Evolutionary conservation across 2,329 filamentous ascomycete species (phyloP), one percentile per base, ranked within the genome.

Genomic region (Drechslera avenae): DNA sequence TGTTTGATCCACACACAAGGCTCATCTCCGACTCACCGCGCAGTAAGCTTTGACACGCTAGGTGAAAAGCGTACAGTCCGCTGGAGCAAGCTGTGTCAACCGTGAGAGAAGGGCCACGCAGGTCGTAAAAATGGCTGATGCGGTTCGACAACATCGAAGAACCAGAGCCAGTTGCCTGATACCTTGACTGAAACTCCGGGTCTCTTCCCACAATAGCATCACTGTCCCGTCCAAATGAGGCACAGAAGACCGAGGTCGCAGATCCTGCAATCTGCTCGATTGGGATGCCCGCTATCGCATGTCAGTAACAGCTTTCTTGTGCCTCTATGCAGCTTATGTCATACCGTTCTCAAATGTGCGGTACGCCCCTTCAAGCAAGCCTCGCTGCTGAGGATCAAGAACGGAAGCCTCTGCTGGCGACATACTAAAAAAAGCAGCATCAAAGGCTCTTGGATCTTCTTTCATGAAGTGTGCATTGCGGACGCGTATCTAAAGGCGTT

Each of bases 81-180:
- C 50, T 50, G 1, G 64, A 68, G 34, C 66, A 69, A 5, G 63
- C 64, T 17, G 66, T 68, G 23, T 68, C 58, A 9, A 69, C 28
- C 0, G 58, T 61, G 32, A 66, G 28, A 14, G 57, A 61, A 0
- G 64, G 50, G 0, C 66, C 66, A 10, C 42, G 36, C 0, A 67
- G 47, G 37, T 68, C 52, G 35, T 59, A 68, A 13, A 60, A 55
- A 56, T 56, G 62, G 26, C 58, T 62, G 14, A 63, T 32, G 8
- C 60, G 42, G 42, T 65, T 65, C 31, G 21, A 46, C 23, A 52
- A 16, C 43, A 53, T 61, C 44, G 30, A 32, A 33, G 42, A 23
- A n/a, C 37, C 42, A 21, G 37, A 41, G 4, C 46, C 52, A 14
- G 45, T 28, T 9, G 44, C 36, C 10, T 47, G 42, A 14, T 50